phyloP scores from a whole-genome alignment of 371 early-diverging fungal genomes.

The Dipsacomyces acuminosporus region DNA sequence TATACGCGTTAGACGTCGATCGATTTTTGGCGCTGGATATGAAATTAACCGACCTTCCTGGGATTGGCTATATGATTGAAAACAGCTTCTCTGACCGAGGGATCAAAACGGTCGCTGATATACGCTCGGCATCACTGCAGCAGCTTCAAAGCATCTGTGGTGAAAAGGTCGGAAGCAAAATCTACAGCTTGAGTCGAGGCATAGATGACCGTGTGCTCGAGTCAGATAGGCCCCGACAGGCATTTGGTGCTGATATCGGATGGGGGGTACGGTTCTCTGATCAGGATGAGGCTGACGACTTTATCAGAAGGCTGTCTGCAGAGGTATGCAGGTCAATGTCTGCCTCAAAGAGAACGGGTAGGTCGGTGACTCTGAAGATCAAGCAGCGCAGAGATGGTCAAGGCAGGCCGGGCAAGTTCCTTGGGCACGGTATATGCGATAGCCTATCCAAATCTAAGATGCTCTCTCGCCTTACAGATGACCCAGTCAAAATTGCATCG shows the following conservation, averaged over 20 bases:
- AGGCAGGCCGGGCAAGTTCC: constrained; percentile 53
- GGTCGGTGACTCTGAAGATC: constrained; percentile 58
- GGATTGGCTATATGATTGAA: constrained; percentile 50
- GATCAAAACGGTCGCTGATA: constrained; percentile 54
- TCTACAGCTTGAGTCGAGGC: constrained; percentile 65
- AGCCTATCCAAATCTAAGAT: constrained; percentile 54
- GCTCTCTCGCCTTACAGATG: constrained; percentile 50
- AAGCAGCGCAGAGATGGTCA: constrained; percentile 51
- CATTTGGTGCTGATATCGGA: constrained; percentile 71
- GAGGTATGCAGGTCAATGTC: constrained; percentile 55
- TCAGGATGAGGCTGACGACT: constrained; percentile 58
- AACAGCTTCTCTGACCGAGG: constrained; percentile 49
- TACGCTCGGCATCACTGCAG: constrained; percentile 46
- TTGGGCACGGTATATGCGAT: constrained; percentile 68
- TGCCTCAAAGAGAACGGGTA: constrained; percentile 50
- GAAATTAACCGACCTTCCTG: constrained; percentile 47
- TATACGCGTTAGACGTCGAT: constrained; percentile 46
- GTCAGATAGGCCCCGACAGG: constrained; percentile 60
- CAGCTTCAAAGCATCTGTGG: constrained; percentile 63
- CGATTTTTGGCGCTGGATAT: constrained; percentile 13
- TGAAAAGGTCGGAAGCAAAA: constrained; percentile 60
- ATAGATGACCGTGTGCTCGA: constrained; percentile 67
- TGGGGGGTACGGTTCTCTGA: constrained; percentile 86
- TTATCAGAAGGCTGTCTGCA: constrained; percentile 51
- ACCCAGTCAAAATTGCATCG: constrained; percentile 47